These are phyloP conservation scores for Escallonia rubra DNA, from an alignment of 129 eudicot genomes.

Conservation along the genomic window DNA sequence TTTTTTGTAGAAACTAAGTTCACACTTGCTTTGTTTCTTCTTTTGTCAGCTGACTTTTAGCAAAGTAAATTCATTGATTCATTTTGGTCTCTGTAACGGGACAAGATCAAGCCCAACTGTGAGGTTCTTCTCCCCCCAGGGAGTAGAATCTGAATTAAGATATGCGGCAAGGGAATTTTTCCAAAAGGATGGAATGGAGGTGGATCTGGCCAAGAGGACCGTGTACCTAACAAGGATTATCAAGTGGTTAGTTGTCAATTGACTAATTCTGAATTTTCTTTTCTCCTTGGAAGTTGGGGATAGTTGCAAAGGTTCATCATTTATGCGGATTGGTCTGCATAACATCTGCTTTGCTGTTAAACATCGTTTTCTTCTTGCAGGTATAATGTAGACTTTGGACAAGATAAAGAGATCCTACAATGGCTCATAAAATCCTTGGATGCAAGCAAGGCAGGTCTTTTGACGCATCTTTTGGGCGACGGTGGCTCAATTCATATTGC, in stretches of 20 bases:
- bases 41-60: constrained; percentile 56
- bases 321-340: too few relatives aligned
- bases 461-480: constrained; percentile 79
- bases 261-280: not conserved
- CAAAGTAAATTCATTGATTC: constrained; percentile 68
- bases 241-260: constrained; percentile 54
- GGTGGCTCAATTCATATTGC: constrained; percentile 62
- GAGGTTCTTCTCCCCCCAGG: constrained; percentile 61
- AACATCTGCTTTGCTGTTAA: not conserved
- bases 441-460: constrained; percentile 75
- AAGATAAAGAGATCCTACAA: constrained; percentile 65
- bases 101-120: constrained; percentile 77
- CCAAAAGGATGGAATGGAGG: constrained; percentile 60
- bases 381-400: constrained; percentile 86
- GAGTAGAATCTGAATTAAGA: constrained; percentile 70
- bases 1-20: too few relatives aligned
- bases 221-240: constrained; percentile 68
- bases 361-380: constrained; percentile 27
- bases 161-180: constrained; percentile 73
- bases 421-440: constrained; percentile 77
- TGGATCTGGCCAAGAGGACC: constrained; percentile 78
- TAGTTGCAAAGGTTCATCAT: too few relatives aligned
- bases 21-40: too few relatives aligned
- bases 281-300: too few relatives aligned
- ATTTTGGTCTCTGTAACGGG: constrained; percentile 84